Evolutionary conservation across 371 early-diverging fungal genomes (phyloP).

Genomic region (Mortierella sp.): DNA sequence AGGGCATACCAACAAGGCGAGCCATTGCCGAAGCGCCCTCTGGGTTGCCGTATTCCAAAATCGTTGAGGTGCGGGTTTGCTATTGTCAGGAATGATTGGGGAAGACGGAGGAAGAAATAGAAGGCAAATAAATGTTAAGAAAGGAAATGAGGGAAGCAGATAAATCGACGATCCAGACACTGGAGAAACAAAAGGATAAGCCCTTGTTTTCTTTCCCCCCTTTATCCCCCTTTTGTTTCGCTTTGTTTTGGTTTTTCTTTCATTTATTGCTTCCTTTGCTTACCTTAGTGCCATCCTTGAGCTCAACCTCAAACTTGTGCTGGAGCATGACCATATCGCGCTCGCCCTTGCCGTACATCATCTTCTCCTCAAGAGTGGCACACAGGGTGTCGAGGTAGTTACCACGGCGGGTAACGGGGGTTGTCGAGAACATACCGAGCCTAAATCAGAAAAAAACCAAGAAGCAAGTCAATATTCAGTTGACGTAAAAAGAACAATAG

Average conservation of each 20-base stretch:
- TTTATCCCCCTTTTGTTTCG: not conserved
- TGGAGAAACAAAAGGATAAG: not conserved
- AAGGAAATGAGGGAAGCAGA: not conserved
- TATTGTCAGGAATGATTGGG: constrained; percentile 25
- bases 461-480: too few relatives aligned
- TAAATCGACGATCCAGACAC: not conserved
- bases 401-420: constrained; percentile 76
- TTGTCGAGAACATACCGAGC: constrained; percentile 86
- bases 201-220: not conserved
- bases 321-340: constrained; percentile 98
- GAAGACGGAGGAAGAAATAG: not conserved
- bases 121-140: not conserved
- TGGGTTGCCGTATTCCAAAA: constrained; percentile 94
- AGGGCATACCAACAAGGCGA: constrained; percentile 97
- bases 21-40: constrained; percentile 96
- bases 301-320: constrained; percentile 94
- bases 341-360: constrained; percentile 93
- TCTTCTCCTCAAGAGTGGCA: constrained; percentile 94
- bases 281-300: constrained; percentile 78
- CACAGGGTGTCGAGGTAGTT: constrained; percentile 95
- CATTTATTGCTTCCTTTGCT: not conserved
- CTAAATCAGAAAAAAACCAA: constrained; percentile 39
- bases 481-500: constrained; percentile 4
- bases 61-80: constrained; percentile 92
- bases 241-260: not conserved